These are phyloP conservation scores for Selaginella moellendorffii DNA, from an alignment of 75 land plant genomes.

Conservation along the genomic window DNA sequence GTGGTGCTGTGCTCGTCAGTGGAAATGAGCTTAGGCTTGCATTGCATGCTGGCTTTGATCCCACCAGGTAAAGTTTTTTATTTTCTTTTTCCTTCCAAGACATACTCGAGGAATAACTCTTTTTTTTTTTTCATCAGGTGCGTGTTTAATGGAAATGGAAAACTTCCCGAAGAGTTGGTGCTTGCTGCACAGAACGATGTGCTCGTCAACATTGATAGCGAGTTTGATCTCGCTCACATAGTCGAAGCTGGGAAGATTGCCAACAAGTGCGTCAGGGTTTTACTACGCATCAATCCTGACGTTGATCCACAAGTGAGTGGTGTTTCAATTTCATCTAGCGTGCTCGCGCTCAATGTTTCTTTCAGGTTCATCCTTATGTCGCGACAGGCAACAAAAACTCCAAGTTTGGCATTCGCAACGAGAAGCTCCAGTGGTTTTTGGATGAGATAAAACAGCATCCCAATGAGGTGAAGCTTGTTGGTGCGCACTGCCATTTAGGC, in stretches of 20 bases:
- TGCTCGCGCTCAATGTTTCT: too few species aligned
- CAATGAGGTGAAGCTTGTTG: conserved; percentile 69
- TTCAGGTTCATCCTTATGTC: conserved; percentile 89
- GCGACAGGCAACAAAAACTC: conserved; percentile 97
- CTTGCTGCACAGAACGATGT: conserved; percentile 76
- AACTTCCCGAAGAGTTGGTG: conserved; percentile 66
- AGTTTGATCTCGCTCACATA: conserved; percentile 86
- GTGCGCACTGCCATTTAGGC: conserved; percentile 93
- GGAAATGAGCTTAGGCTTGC: conserved; percentile 82
- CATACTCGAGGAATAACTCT: too few species aligned
- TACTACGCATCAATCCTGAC: conserved; percentile 89
- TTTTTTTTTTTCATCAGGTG: conserved; percentile 35
- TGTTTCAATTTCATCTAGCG: not conserved
- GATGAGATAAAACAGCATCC: conserved; percentile 70
- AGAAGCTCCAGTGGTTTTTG: conserved; percentile 84
- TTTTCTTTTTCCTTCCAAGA: not conserved
- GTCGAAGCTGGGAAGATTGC: conserved; percentile 51
- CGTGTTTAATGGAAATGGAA: conserved; percentile 95
- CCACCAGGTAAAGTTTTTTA: conserved; percentile 32
- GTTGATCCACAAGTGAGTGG: conserved; percentile 81
- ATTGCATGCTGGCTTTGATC: conserved; percentile 74
- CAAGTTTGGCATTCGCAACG: conserved; percentile 92
- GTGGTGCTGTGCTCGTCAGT: conserved; percentile 85
- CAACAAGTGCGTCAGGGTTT: conserved; percentile 55
- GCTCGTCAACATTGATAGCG: conserved; percentile 84